Conservation (phyloP, 1,284 basidiomycete species). For the Trichosporon sp. region DNA sequence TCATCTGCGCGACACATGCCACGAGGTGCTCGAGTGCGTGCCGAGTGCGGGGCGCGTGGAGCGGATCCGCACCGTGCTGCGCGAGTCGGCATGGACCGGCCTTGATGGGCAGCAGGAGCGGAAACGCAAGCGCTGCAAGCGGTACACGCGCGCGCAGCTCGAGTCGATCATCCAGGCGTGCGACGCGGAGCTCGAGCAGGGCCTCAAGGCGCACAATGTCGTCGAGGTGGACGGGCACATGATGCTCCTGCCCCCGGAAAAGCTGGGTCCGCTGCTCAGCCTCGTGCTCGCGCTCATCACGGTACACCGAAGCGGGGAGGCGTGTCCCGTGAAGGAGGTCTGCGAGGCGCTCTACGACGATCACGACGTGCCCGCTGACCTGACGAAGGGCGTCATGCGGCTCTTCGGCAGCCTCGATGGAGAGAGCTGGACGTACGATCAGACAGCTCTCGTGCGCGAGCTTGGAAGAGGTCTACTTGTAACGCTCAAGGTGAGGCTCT, state of each 20-base stretch:
- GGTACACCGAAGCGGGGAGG: constrained; percentile 25
- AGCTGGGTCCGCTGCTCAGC: constrained; percentile 65
- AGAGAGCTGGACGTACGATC: constrained; percentile 32
- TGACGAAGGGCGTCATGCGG: constrained; percentile 64
- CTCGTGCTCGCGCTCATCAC: constrained; percentile 64
- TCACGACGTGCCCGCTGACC: constrained; percentile 63
- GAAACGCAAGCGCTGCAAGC: constrained; percentile 32
- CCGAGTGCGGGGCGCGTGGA: constrained; percentile 68
- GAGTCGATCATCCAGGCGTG: constrained; percentile 69
- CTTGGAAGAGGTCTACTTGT: constrained; percentile 61
- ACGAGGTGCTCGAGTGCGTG: constrained; percentile 70
- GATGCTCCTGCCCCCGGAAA: constrained; percentile 56
- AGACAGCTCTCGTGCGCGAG: constrained; percentile 33
- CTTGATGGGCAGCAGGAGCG: constrained; percentile 44
- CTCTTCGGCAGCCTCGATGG: constrained; percentile 66
- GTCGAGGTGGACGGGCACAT: constrained; percentile 60
- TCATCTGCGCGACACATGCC: constrained; percentile 53
- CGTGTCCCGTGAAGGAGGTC: constrained; percentile 37
- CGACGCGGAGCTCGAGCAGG: constrained; percentile 63
- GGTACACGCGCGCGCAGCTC: constrained; percentile 60
- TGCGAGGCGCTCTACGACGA: constrained; percentile 60
- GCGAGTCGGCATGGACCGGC: constrained; percentile 61
- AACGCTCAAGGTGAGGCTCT: constrained; percentile 56
- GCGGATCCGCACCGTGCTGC: constrained; percentile 60
- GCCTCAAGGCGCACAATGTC: constrained; percentile 62